These are phyloP conservation scores for Picea abies DNA, from an alignment of 83 land plant genomes.

Conservation along the genomic window DNA sequence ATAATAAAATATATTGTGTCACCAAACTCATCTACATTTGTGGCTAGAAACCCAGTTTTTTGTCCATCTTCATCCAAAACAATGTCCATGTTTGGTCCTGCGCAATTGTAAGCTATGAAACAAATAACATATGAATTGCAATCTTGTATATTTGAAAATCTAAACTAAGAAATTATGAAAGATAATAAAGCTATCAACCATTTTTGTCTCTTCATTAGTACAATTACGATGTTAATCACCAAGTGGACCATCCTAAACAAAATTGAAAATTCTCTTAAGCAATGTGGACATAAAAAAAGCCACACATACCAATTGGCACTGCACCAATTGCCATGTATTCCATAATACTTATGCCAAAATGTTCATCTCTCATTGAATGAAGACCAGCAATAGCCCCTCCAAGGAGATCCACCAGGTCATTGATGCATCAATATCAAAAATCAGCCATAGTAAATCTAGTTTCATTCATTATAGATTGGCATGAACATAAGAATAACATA, in stretches of 20 bases:
- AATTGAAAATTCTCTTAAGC: background rate
- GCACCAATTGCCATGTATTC: conserved; percentile 99
- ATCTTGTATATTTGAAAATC: background rate
- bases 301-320: conserved; percentile 82
- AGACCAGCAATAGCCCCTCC: conserved; percentile 92
- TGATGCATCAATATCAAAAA: conserved; percentile 24
- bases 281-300: background rate
- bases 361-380: conserved; percentile 98
- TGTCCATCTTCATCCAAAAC: conserved; percentile 84
- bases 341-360: conserved; percentile 95
- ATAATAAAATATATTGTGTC: conserved; percentile 75
- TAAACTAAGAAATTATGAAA: background rate
- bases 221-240: background rate
- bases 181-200: background rate
- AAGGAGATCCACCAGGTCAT: conserved; percentile 79
- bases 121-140: background rate
- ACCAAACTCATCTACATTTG: conserved; percentile 77
- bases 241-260: background rate
- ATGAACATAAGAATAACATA: background rate
- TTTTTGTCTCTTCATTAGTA: background rate
- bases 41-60: conserved; percentile 89
- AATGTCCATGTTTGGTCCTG: conserved; percentile 99
- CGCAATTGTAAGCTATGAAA: conserved; percentile 90
- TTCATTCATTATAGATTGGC: background rate
- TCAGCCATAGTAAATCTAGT: background rate